These are phyloP conservation scores for Protomyces arabidopsidicola DNA, from an alignment of 1,139 yeast species.

Conservation along the genomic window DNA sequence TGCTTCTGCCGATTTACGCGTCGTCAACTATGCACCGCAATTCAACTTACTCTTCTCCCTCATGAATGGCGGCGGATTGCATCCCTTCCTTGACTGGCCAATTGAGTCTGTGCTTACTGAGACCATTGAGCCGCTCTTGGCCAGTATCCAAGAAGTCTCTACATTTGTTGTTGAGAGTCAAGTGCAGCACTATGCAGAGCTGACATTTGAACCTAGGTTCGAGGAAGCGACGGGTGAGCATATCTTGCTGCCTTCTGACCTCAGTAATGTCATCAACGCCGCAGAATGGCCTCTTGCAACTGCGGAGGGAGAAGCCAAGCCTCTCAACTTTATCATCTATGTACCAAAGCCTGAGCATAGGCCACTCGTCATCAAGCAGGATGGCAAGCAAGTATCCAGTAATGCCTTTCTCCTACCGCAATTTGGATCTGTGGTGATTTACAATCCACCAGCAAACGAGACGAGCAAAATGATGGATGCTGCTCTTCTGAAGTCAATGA, in stretches of 20 bases:
- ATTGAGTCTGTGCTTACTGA: conserved; percentile 46
- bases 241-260: conserved; percentile 42
- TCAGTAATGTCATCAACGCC: conserved; percentile 67
- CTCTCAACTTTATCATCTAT: conserved; percentile 56
- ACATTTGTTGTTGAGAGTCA: conserved; percentile 76
- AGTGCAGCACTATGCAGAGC: conserved; percentile 60
- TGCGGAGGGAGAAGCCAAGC: conserved; percentile 18
- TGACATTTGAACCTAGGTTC: conserved; percentile 39
- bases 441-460: conserved; percentile 35
- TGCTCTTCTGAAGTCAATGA: conserved; percentile 57
- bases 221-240: conserved; percentile 34
- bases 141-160: conserved; percentile 50
- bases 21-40: conserved; percentile 49
- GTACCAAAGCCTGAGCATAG: conserved; percentile 51
- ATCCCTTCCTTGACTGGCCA: conserved; percentile 53
- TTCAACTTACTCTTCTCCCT: conserved; percentile 67
- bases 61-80: conserved; percentile 51
- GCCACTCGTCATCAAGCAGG: conserved; percentile 46
- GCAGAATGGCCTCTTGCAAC: conserved; percentile 67
- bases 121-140: conserved; percentile 48
- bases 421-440: conserved; percentile 63
- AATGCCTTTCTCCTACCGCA: conserved; percentile 79
- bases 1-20: conserved; percentile 9
- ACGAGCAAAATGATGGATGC: conserved; percentile 40
- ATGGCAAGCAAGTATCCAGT: conserved; percentile 43